These are phyloP conservation scores for Alnus glutinosa DNA, from an alignment of 306 rosid genomes.

Conservation along the genomic window DNA sequence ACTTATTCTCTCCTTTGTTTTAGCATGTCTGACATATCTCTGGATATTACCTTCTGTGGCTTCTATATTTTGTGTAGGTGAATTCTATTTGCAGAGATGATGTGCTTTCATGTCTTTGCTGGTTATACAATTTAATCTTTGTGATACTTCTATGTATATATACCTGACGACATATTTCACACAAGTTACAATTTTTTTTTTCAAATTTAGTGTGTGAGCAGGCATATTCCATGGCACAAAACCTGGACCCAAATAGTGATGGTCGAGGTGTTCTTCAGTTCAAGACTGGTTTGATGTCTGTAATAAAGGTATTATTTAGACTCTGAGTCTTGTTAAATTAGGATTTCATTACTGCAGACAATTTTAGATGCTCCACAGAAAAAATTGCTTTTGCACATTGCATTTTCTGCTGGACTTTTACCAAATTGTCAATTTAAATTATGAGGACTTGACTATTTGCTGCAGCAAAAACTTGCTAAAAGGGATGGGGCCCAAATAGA, in stretches of 20 bases:
- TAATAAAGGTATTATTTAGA: slow-evolving; percentile 69
- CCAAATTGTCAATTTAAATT: not conserved
- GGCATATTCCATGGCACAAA: slow-evolving; percentile 91
- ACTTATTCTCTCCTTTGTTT: not conserved
- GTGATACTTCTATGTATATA: not conserved
- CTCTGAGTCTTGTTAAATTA: slow-evolving; percentile 7
- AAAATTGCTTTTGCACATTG: not conserved
- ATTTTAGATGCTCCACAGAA: not conserved
- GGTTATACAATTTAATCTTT: not conserved
- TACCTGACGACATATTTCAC: not conserved
- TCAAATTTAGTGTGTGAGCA: slow-evolving; percentile 88
- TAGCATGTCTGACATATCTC: slow-evolving; percentile 17
- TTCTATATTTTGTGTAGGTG: slow-evolving; percentile 10
- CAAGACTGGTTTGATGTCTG: slow-evolving; percentile 92
- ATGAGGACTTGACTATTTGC: slow-evolving; percentile 22
- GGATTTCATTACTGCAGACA: slow-evolving; percentile 7
- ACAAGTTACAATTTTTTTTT: slow-evolving; percentile 9
- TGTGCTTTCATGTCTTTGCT: not conserved
- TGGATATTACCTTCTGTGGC: slow-evolving; percentile 18
- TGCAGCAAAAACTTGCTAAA: slow-evolving; percentile 85
- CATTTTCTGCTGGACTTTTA: not conserved
- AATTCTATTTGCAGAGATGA: slow-evolving; percentile 13
- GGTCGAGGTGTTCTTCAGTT: slow-evolving; percentile 96
- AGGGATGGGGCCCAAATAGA: slow-evolving; percentile 79
- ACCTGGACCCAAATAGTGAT: slow-evolving; percentile 80